Evolutionary conservation across 2,329 filamentous ascomycete genomes (phyloP), one percentile per base, ranked within the genome.

Genomic region (Aspergillus glaucus): DNA sequence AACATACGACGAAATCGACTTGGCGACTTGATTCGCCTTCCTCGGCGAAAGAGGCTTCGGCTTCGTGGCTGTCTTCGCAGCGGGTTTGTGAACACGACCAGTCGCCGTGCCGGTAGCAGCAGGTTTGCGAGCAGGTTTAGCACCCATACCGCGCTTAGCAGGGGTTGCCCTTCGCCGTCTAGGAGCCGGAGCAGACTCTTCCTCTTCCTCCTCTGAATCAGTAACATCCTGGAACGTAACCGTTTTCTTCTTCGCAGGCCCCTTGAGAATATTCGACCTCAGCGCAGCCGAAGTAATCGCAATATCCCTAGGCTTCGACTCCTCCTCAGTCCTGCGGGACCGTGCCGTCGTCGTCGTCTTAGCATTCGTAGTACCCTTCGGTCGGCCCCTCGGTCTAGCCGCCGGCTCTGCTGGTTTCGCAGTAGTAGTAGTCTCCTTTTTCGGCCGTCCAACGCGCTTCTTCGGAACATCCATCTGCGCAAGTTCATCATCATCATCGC

Each of bases 21-120:
- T 75, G 15, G 71, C 65, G 34, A 76, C 60, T 52, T 76, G 73
- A 6, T 67, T 74, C 26, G 69, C 64, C 54, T 76, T 77, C 62
- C 76, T 76, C 1, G 74, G 74, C 10, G 73, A 76, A 24, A 77
- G 58, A 15, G 72, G 71, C 49, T 73, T 62, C 8, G 57, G 42
- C 8, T 53, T 51, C 22, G 52, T 54, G 32, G 64, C 64, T 50
- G 63, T 64, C n/a, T 59, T 50, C 47, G 64, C 57, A 3, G 68
- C 61, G 21, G 65, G 62, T 54, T 60, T 66, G 10, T 63, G 61
- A n/a, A 61, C 66, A 28, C 60, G 60, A 4, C 52, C 55, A 21
- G 59, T 45, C 26, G 26, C 26, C 5, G 26, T 30, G 3, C 52
- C 15, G 2, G 60, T 59, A 8, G 62, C 54, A 7, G 63, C 56